Evolutionary conservation across 163 green algal genomes (phyloP).

Genomic region (Picocystis sp.): DNA sequence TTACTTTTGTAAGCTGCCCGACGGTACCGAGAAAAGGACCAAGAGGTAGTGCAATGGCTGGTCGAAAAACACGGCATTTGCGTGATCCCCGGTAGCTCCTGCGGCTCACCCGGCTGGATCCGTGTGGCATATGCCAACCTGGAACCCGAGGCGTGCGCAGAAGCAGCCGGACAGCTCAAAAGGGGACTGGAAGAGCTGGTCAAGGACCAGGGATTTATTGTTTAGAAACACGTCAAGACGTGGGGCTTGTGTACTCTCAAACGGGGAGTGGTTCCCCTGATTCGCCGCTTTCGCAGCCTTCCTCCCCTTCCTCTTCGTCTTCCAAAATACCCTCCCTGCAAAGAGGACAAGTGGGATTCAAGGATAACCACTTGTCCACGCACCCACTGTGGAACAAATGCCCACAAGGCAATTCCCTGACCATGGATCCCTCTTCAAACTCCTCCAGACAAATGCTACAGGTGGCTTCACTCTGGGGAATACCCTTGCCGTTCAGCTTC

Average conservation of each 20-base stretch:
- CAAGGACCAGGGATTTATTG: too few relatives aligned
- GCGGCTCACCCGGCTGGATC: conserved; percentile 51
- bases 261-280: too few relatives aligned
- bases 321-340: conserved; percentile 12
- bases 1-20: conserved; percentile 54
- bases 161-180: conserved; percentile 45
- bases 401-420: conserved; percentile 17
- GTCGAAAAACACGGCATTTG: conserved; percentile 57
- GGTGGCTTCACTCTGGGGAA: too few relatives aligned
- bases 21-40: conserved; percentile 31
- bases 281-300: too few relatives aligned
- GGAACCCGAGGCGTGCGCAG: conserved; percentile 27
- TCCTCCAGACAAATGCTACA: conserved; percentile 21
- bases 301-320: too few relatives aligned
- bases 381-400: conserved; percentile 22
- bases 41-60: conserved; percentile 61
- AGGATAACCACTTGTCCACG: conserved; percentile 22
- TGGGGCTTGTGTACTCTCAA: too few relatives aligned
- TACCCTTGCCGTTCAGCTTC: too few relatives aligned
- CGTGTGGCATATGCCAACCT: conserved; percentile 68
- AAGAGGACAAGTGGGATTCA: conserved; percentile 19
- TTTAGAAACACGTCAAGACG: too few relatives aligned
- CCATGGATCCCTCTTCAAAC: conserved; percentile 21
- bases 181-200: conserved; percentile 48
- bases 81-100: conserved; percentile 64